A percentile compares a stretch with the other conserved stretches of the same genome.
Conservation (phyloP, 1,284 basidiomycete genomes). For the Leccinum insolens region DNA sequence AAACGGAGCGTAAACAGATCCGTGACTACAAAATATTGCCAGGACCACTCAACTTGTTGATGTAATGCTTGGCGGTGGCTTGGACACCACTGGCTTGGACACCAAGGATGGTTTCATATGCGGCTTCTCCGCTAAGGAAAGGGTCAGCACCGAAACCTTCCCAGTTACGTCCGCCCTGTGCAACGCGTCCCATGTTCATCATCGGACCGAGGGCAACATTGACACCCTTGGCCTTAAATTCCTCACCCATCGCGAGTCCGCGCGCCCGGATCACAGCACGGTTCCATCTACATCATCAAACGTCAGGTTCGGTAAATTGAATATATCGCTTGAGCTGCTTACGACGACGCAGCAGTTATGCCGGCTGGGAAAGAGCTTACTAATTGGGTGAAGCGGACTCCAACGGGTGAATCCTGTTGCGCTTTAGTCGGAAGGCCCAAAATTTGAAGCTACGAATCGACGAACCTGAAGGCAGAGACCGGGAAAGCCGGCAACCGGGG, state of each 20-base stretch:
- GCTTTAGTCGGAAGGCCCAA: background rate
- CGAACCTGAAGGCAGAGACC: slow-evolving; percentile 36
- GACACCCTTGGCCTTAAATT: slow-evolving; percentile 75
- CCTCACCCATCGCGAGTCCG: slow-evolving; percentile 71
- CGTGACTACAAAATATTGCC: background rate
- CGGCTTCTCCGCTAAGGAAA: slow-evolving; percentile 66
- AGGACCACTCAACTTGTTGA: slow-evolving; percentile 51
- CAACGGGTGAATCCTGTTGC: slow-evolving; percentile 52
- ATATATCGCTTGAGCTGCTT: slow-evolving; percentile 28
- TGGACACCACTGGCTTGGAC: slow-evolving; percentile 69
- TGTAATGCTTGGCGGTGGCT: slow-evolving; percentile 67
- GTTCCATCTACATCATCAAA: slow-evolving; percentile 29
- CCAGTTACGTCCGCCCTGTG: slow-evolving; percentile 69
- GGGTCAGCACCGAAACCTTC: slow-evolving; percentile 71
- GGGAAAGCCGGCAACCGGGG: slow-evolving; percentile 29
- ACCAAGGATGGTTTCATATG: slow-evolving; percentile 62
- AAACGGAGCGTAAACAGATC: slow-evolving; percentile 24
- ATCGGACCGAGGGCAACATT: slow-evolving; percentile 65
- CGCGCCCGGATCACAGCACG: slow-evolving; percentile 55
- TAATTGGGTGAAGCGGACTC: slow-evolving; percentile 43
- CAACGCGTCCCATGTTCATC: slow-evolving; percentile 51
- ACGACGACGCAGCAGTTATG: slow-evolving; percentile 59
- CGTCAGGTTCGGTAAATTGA: background rate
- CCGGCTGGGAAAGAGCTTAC: slow-evolving; percentile 55
- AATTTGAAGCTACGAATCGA: background rate